Evolutionary conservation across 257 asterid genomes (phyloP).

Genomic region (Solanum virginianum): DNA sequence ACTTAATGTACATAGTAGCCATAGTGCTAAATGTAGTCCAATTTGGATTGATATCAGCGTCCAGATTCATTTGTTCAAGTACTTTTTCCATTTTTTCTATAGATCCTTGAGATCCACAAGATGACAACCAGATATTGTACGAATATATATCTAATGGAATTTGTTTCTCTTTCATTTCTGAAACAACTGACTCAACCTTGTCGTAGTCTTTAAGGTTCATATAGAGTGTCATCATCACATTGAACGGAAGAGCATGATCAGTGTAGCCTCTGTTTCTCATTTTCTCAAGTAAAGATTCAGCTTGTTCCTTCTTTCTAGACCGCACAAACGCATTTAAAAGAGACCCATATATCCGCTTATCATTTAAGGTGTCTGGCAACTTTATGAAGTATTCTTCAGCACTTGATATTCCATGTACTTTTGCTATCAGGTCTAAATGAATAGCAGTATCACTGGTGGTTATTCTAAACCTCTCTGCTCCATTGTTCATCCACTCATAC

Average conservation of each 20-base stretch:
- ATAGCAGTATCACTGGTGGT: slow-evolving; percentile 82
- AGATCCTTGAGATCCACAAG: slow-evolving; percentile 49
- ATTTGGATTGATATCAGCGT: slow-evolving; percentile 41
- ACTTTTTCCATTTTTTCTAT: slow-evolving; percentile 62
- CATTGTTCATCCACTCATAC: slow-evolving; percentile 78
- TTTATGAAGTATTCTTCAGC: slow-evolving; percentile 69
- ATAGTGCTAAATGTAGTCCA: slow-evolving; percentile 88
- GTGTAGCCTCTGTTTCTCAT: slow-evolving; percentile 53
- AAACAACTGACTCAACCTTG: slow-evolving; percentile 39
- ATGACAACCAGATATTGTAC: slow-evolving; percentile 78
- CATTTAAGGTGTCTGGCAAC: slow-evolving; percentile 59
- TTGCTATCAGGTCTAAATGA: slow-evolving; percentile 76
- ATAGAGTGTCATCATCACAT: slow-evolving; percentile 89
- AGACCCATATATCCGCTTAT: slow-evolving; percentile 70
- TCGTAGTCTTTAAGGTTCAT: slow-evolving; percentile 48
- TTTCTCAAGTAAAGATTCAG: slow-evolving; percentile 58
- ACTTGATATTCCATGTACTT: slow-evolving; percentile 62
- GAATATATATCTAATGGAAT: slow-evolving; percentile 49
- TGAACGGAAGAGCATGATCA: slow-evolving; percentile 51
- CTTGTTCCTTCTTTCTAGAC: slow-evolving; percentile 52
- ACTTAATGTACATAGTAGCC: slow-evolving; percentile 63
- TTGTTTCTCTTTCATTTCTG: slow-evolving; percentile 55
- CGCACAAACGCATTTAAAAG: slow-evolving; percentile 72
- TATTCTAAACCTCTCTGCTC: slow-evolving; percentile 51
- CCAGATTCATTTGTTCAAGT: slow-evolving; percentile 48